Percentiles rank a stretch among this genome's conserved stretches.
Conservation (phyloP, 441 rosid species). For the Viola pubescens region DNA sequence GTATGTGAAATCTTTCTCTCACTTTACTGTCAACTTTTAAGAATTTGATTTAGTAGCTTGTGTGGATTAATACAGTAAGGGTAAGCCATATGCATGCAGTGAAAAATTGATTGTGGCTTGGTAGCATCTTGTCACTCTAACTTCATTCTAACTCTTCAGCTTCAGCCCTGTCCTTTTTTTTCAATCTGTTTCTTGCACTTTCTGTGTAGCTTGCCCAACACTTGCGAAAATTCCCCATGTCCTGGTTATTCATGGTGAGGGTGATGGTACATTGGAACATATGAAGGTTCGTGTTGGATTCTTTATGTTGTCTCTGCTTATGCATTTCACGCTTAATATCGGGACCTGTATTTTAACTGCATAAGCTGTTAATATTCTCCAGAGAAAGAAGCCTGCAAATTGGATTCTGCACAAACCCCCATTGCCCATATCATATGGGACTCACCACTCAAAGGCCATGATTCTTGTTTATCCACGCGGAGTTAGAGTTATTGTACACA, state of each 20-base stretch:
- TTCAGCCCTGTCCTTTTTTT: neutral
- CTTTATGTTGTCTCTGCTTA: constrained; percentile 3
- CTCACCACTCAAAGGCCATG: constrained; percentile 93
- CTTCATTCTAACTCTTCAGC: neutral
- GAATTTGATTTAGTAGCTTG: neutral
- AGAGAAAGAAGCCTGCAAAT: constrained; percentile 71
- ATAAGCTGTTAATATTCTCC: constrained; percentile 15
- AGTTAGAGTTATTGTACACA: constrained; percentile 77
- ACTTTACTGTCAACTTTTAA: neutral
- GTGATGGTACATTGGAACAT: constrained; percentile 58
- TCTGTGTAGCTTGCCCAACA: constrained; percentile 59
- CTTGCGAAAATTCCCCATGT: constrained; percentile 66
- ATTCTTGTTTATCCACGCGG: constrained; percentile 78
- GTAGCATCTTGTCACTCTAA: constrained; percentile 4
- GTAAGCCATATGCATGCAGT: too few species aligned
- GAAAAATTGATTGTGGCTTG: constrained; percentile 2
- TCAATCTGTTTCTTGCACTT: constrained; percentile 10
- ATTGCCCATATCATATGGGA: constrained; percentile 78
- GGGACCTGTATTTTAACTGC: neutral
- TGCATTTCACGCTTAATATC: constrained; percentile 4
- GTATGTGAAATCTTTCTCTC: constrained; percentile 26
- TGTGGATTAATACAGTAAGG: neutral
- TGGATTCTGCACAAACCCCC: constrained; percentile 93
- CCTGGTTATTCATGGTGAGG: constrained; percentile 84
- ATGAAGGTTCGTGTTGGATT: constrained; percentile 58